Evolutionary conservation across 352 stramenopile species (phyloP).

Genomic region (Pelagophyceae sp.): DNA sequence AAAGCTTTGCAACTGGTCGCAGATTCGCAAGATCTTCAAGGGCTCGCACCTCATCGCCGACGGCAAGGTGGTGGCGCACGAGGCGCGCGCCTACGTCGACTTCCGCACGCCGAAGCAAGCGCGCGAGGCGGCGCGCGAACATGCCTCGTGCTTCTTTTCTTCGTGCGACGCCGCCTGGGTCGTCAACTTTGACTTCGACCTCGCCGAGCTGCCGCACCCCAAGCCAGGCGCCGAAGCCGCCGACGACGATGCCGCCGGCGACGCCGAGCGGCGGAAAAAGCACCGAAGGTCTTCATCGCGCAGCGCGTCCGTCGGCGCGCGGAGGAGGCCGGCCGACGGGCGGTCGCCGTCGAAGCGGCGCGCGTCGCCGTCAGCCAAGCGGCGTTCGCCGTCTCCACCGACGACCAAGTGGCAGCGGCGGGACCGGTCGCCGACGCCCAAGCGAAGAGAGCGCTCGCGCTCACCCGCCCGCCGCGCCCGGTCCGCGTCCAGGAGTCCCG

Average conservation of each 20-base stretch:
- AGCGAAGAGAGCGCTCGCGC: too few species aligned
- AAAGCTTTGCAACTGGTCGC: not conserved
- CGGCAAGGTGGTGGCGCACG: not conserved
- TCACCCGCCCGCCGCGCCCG: not conserved
- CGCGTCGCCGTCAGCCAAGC: too few species aligned
- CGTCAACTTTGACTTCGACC: not conserved
- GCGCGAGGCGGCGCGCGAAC: not conserved
- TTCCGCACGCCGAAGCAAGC: not conserved
- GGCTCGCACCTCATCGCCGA: not conserved
- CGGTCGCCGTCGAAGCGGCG: too few species aligned
- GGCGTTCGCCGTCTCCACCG: too few species aligned
- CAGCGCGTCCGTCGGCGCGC: too few species aligned
- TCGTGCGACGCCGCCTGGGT: not conserved
- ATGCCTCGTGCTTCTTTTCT: not conserved
- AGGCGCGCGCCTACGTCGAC: not conserved
- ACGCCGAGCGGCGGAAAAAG: not conserved
- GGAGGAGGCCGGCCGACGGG: too few species aligned
- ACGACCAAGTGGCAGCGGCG: too few species aligned
- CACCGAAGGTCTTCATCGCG: too few species aligned
- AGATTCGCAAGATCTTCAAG: constrained; percentile 8
- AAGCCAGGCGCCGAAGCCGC: not conserved
- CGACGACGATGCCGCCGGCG: not conserved
- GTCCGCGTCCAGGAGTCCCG: not conserved
- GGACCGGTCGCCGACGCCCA: not conserved
- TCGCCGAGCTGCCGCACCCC: not conserved